Conservation (phyloP, 352 stramenopile genomes). For the Globisporangium megalacanthum region DNA sequence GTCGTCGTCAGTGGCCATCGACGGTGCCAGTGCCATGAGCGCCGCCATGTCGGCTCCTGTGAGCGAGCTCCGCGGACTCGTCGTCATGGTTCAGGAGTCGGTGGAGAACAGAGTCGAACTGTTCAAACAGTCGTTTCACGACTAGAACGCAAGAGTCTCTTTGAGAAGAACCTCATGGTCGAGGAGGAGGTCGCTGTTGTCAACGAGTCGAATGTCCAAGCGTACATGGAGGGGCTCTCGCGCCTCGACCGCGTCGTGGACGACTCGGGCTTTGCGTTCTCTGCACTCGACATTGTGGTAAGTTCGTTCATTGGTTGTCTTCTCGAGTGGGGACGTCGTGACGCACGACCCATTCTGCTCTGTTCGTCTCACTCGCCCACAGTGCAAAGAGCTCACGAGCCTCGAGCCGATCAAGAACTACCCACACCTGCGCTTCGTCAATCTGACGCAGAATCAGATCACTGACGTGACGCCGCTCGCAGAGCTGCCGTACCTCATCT, state of each 20-base stretch:
- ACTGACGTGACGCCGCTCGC: constrained; percentile 36
- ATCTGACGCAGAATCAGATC: constrained; percentile 67
- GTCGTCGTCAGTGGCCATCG: constrained; percentile 38
- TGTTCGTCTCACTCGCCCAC: not conserved
- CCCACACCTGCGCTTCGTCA: constrained; percentile 64
- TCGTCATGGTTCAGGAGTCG: not conserved
- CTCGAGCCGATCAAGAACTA: constrained; percentile 60
- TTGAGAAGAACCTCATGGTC: not conserved
- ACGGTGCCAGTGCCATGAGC: constrained; percentile 23
- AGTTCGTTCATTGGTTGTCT: not conserved
- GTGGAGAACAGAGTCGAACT: not conserved
- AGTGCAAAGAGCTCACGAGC: constrained; percentile 49
- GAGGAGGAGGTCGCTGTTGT: constrained; percentile 14
- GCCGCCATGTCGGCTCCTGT: constrained; percentile 10
- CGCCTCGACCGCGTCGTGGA: constrained; percentile 70
- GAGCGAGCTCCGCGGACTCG: constrained; percentile 11
- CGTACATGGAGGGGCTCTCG: constrained; percentile 62
- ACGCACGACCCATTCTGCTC: not conserved
- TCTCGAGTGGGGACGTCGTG: not conserved
- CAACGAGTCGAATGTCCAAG: constrained; percentile 29
- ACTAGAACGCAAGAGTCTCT: not conserved
- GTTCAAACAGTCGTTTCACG: not conserved
- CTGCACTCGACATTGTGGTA: constrained; percentile 59
- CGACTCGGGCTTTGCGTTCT: constrained; percentile 75
- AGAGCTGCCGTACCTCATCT: constrained; percentile 57